These are phyloP conservation scores for Coemansia sp. DNA, from an alignment of 371 early-diverging fungal genomes.

Conservation along the genomic window DNA sequence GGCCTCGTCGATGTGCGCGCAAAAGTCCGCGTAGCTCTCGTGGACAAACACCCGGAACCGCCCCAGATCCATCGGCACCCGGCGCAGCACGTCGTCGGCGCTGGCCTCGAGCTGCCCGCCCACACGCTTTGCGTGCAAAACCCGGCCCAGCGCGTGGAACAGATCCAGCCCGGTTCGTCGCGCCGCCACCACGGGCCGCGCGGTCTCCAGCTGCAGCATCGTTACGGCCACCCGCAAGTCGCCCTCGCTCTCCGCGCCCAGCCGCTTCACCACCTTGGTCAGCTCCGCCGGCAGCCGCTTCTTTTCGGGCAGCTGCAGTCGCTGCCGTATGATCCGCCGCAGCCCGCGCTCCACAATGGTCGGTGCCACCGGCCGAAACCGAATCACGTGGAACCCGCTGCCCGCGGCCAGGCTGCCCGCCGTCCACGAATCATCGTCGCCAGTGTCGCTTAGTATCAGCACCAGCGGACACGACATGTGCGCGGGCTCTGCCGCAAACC, in stretches of 20 bases:
- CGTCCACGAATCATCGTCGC: neutral
- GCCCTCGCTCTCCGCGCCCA: conserved; percentile 37
- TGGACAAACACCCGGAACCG: conserved; percentile 46
- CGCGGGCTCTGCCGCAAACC: conserved; percentile 31
- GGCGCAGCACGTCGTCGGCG: conserved; percentile 32
- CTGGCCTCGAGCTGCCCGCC: conserved; percentile 29
- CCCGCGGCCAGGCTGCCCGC: too few species aligned
- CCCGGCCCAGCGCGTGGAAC: conserved; percentile 53
- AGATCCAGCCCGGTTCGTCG: conserved; percentile 38
- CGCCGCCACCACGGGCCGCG: neutral
- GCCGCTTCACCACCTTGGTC: neutral
- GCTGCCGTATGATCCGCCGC: conserved; percentile 29
- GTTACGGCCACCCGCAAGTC: conserved; percentile 51
- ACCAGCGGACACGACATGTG: conserved; percentile 42
- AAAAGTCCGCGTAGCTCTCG: conserved; percentile 47
- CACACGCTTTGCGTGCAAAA: conserved; percentile 49
- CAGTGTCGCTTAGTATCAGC: conserved; percentile 31
- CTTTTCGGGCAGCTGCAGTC: conserved; percentile 5
- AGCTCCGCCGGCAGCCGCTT: neutral
- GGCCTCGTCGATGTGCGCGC: conserved; percentile 34
- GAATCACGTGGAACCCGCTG: conserved; percentile 18
- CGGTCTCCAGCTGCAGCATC: conserved; percentile 38
- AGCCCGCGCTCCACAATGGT: conserved; percentile 47
- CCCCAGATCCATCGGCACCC: conserved; percentile 35
- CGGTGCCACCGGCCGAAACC: conserved; percentile 51